phyloP scores from a whole-genome alignment of 805 yeast genomes.

The Saccharomyces jurei region DNA sequence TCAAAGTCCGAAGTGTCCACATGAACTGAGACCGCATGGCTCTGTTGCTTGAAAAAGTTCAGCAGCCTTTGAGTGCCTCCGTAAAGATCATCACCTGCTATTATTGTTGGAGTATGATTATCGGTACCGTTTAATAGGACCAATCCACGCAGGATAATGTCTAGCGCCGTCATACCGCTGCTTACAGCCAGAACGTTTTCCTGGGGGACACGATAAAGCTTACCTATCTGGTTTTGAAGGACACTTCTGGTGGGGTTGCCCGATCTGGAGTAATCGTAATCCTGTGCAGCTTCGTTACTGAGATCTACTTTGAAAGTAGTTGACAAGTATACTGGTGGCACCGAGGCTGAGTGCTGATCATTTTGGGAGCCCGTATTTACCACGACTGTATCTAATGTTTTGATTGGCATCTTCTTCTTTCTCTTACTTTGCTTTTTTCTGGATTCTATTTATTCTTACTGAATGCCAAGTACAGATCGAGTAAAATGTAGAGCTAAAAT shows the following conservation, averaged over 20 bases:
- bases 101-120: conserved; percentile 54
- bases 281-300: conserved; percentile 48
- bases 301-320: conserved; percentile 83
- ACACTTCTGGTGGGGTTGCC: conserved; percentile 90
- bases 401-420: neutral
- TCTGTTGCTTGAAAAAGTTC: conserved; percentile 57
- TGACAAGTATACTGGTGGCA: conserved; percentile 83
- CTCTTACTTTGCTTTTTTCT: neutral
- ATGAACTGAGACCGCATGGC: conserved; percentile 60
- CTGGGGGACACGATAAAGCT: conserved; percentile 60
- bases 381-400: neutral
- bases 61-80: conserved; percentile 89
- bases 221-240: conserved; percentile 68
- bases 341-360: conserved; percentile 73
- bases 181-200: conserved; percentile 70
- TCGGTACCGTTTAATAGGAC: conserved; percentile 11
- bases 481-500: neutral
- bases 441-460: neutral
- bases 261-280: conserved; percentile 79
- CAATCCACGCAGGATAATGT: conserved; percentile 68
- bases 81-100: conserved; percentile 90
- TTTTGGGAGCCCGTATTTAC: conserved; percentile 7
- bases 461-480: neutral
- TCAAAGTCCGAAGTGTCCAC: conserved; percentile 73
- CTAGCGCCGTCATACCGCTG: conserved; percentile 89